A percentile compares a stretch with the other conserved stretches of the same genome.
Conservation (phyloP, 768 basidiomycete species). For the Boletellus emodensis region DNA sequence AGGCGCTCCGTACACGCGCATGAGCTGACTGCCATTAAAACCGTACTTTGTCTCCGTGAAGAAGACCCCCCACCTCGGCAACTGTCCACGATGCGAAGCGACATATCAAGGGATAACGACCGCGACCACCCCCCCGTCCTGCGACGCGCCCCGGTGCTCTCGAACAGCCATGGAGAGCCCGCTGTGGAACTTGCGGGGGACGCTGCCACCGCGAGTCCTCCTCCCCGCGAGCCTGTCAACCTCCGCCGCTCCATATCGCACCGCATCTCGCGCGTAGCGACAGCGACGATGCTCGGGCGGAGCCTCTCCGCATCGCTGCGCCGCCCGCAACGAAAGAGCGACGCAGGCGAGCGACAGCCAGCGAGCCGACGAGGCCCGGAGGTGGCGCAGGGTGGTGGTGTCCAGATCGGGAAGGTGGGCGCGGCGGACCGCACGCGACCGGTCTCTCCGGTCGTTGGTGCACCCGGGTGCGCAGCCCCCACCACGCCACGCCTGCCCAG, state of each 20-base stretch:
- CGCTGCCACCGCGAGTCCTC: not conserved
- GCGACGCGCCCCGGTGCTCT: slow-evolving; percentile 37
- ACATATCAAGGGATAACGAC: not conserved
- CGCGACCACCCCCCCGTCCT: slow-evolving; percentile 24
- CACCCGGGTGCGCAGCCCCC: too few relatives aligned
- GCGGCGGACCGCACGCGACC: not conserved
- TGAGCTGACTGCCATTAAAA: too few relatives aligned
- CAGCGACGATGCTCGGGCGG: slow-evolving; percentile 25
- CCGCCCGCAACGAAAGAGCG: slow-evolving; percentile 8
- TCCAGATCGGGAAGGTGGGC: slow-evolving; percentile 26
- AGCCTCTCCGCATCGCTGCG: slow-evolving; percentile 25
- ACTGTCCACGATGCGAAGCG: slow-evolving; percentile 11
- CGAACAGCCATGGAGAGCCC: slow-evolving; percentile 30
- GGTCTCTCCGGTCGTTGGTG: not conserved
- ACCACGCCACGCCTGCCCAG: too few relatives aligned
- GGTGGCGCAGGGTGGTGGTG: not conserved
- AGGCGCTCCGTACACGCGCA: too few relatives aligned
- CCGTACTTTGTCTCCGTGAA: not conserved
- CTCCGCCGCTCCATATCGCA: slow-evolving; percentile 35
- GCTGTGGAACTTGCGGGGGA: not conserved
- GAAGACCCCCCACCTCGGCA: not conserved
- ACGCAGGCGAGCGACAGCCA: not conserved
- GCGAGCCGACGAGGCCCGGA: too few relatives aligned
- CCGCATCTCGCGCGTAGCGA: slow-evolving; percentile 33
- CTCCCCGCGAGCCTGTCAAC: slow-evolving; percentile 3